These are phyloP conservation scores for Solanum ossicruentum DNA, from an alignment of 257 asterid species.

Conservation along the genomic window DNA sequence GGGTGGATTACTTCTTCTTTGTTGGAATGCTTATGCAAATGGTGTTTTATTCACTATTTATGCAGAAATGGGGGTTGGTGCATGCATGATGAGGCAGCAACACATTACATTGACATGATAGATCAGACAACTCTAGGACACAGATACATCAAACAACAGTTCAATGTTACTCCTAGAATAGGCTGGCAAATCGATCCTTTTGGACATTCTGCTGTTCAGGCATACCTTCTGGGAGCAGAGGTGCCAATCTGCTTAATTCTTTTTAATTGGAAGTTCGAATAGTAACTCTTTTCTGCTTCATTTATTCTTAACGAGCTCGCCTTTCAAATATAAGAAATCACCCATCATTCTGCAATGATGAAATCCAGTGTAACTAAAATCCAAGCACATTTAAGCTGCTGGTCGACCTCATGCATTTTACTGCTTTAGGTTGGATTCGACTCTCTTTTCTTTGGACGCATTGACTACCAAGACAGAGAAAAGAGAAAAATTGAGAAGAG, in stretches of 20 bases:
- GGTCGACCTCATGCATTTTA: not conserved
- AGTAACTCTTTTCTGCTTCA: not conserved
- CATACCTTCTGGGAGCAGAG: conserved; percentile 96
- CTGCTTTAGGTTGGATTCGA: conserved; percentile 85
- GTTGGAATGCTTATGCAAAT: not conserved
- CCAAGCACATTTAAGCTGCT: not conserved
- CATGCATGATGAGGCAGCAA: conserved; percentile 96
- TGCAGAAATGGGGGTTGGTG: conserved; percentile 97
- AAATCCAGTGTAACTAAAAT: not conserved
- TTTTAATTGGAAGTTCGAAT: not conserved
- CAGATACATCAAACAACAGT: conserved; percentile 54
- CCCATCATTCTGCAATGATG: not conserved
- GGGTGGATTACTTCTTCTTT: not conserved
- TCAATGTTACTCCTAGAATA: conserved; percentile 80
- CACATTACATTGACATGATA: conserved; percentile 95
- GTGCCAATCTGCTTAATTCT: conserved; percentile 11
- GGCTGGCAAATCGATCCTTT: conserved; percentile 99
- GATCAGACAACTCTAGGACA: conserved; percentile 97
- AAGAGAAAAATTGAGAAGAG: conserved; percentile 64
- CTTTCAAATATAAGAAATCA: not conserved
- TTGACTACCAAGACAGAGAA: conserved; percentile 94
- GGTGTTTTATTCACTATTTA: not conserved
- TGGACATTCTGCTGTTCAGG: conserved; percentile 98
- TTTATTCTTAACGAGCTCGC: not conserved
- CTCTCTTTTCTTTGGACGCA: conserved; percentile 86